Percentiles rank a stretch among this genome's conserved stretches.
Evolutionary conservation across 305 asterid genomes (phyloP).

Genomic region (Fraxinus baroniana): DNA sequence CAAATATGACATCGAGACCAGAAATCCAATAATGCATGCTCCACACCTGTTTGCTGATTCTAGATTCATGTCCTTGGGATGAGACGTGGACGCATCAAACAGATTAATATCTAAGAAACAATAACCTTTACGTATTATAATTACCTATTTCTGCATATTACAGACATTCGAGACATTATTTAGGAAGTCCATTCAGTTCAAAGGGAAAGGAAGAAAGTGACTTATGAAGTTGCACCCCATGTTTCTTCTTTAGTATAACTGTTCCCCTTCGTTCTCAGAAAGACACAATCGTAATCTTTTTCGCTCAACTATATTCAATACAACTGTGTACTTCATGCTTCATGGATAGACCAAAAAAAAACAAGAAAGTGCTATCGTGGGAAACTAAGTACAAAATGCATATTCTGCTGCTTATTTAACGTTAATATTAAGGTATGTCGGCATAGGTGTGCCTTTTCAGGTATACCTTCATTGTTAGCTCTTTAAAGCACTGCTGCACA

Average conservation of each 20-base stretch:
- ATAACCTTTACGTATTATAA: neutral
- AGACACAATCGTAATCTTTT: neutral
- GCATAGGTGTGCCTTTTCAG: neutral
- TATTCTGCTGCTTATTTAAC: neutral
- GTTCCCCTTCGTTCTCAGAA: neutral
- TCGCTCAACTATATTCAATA: neutral
- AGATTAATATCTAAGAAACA: neutral
- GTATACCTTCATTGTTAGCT: constrained; percentile 65
- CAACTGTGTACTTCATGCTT: neutral
- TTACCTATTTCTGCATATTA: neutral
- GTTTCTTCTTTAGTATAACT: neutral
- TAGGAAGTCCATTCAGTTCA: neutral
- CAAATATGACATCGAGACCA: neutral
- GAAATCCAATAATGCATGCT: neutral
- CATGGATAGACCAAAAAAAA: neutral
- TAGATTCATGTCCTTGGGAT: neutral
- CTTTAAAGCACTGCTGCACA: constrained; percentile 72
- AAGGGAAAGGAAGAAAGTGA: neutral
- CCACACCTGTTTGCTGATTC: neutral
- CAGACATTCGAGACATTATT: neutral
- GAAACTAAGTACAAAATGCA: neutral
- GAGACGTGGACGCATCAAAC: neutral
- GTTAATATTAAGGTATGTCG: neutral
- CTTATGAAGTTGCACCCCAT: neutral
- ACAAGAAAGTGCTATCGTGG: neutral